Evolutionary conservation across 1,284 basidiomycete species (phyloP).

Genomic region (Ganoderma sp.): DNA sequence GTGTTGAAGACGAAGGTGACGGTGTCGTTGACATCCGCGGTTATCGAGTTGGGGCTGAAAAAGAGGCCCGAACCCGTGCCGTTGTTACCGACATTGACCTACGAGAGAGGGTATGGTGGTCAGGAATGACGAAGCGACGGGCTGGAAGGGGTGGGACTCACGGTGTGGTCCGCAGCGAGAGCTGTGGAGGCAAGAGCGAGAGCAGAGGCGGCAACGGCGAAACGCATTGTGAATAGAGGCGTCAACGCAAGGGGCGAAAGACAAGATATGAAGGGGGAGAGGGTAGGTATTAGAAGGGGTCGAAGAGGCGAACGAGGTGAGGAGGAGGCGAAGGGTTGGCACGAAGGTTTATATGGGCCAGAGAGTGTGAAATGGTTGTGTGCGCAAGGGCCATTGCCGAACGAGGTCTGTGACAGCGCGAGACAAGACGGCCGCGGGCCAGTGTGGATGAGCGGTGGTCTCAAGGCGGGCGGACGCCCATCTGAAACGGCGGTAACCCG

Average conservation of each 20-base stretch:
- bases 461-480: conserved; percentile 3
- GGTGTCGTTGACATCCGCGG: conserved; percentile 50
- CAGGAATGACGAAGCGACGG: conserved; percentile 4
- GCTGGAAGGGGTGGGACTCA: conserved; percentile 5
- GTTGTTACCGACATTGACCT: conserved; percentile 42
- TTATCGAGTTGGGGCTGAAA: conserved; percentile 52
- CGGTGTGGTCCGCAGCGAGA: conserved; percentile 32
- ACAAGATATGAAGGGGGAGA: background rate
- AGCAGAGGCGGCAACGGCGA: conserved; percentile 23
- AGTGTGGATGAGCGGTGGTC: conserved; percentile 2
- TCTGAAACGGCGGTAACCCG: conserved; percentile 5
- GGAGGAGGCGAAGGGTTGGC: background rate
- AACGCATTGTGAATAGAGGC: conserved; percentile 28
- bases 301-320: conserved; percentile 19
- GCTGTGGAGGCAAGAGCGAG: conserved; percentile 32
- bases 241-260: conserved; percentile 8
- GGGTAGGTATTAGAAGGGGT: conserved; percentile 3
- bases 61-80: conserved; percentile 46
- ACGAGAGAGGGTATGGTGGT: background rate
- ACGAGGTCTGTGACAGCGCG: conserved; percentile 1
- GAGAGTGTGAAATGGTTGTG: conserved; percentile 1
- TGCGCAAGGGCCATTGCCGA: conserved; percentile 7
- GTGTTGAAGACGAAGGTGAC: conserved; percentile 57
- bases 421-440: background rate
- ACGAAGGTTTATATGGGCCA: conserved; percentile 18